phyloP scores from a whole-genome alignment of 1,284 basidiomycete genomes.

The Pseudozyma thailandica region DNA sequence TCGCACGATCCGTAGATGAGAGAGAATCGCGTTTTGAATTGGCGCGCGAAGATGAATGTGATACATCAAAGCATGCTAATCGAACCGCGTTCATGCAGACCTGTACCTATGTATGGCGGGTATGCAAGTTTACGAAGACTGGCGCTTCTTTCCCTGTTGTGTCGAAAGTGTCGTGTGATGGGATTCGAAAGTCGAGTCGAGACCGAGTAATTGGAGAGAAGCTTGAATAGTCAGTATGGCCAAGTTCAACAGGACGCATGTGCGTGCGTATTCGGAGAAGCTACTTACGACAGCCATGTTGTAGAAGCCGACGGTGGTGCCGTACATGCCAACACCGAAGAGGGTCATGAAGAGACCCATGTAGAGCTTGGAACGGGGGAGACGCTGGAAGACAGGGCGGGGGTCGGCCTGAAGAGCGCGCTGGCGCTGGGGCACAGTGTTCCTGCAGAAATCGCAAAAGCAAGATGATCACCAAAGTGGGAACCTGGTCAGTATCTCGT shows the following conservation, averaged over 20 bases:
- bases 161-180: not conserved
- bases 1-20: not conserved
- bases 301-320: constrained; percentile 58
- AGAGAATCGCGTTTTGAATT: constrained; percentile 8
- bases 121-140: constrained; percentile 12
- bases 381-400: constrained; percentile 61
- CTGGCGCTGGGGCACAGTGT: constrained; percentile 61
- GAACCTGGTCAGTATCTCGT: no score
- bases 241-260: not conserved
- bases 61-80: not conserved
- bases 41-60: constrained; percentile 1
- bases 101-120: not conserved
- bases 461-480: not conserved
- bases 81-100: not conserved
- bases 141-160: constrained; percentile 48
- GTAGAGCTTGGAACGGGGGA: constrained; percentile 60
- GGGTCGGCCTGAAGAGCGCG: constrained; percentile 61
- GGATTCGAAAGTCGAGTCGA: not conserved
- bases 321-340: constrained; percentile 63
- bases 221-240: no score
- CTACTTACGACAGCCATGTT: constrained; percentile 62
- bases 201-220: no score
- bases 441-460: constrained; percentile 27
- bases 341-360: constrained; percentile 62
- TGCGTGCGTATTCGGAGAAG: not conserved